Evolutionary conservation across 208 protist genomes (phyloP).

Genomic region (Leishmania tarentolae): DNA sequence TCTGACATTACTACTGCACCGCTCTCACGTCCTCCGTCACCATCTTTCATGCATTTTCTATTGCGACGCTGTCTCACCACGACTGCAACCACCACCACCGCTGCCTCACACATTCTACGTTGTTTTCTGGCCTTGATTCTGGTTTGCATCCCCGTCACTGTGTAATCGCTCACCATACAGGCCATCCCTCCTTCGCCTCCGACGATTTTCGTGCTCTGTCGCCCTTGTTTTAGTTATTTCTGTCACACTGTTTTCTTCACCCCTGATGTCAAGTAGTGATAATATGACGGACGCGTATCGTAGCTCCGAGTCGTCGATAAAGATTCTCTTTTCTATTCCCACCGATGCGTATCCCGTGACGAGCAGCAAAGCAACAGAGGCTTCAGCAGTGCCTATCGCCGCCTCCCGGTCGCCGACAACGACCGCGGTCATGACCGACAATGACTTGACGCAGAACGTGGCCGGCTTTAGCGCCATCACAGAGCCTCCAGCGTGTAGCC

Average conservation of each 20-base stretch:
- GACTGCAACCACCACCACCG: neutral
- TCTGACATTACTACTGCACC: neutral
- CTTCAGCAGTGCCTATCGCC: neutral
- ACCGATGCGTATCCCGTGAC: neutral
- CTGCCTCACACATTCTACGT: neutral
- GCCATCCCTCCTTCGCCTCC: constrained; percentile 3
- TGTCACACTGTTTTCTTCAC: neutral
- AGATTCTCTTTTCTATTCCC: constrained; percentile 9
- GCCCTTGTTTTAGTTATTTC: constrained; percentile 1
- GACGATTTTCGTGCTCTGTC: neutral
- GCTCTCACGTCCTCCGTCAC: neutral
- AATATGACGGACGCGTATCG: constrained; percentile 11
- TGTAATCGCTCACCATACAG: neutral
- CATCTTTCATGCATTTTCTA: neutral
- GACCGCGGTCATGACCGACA: neutral
- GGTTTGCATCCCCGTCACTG: neutral
- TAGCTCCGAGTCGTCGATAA: constrained; percentile 18
- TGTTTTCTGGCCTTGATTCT: constrained; percentile 1
- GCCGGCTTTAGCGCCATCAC: neutral
- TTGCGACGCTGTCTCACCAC: neutral
- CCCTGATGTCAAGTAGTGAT: constrained; percentile 21
- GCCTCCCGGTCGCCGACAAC: neutral
- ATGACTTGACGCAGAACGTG: neutral
- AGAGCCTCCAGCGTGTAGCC: too few species aligned
- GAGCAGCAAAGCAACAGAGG: neutral